These are phyloP conservation scores for Dalechampia spathulata DNA, from an alignment of 441 rosid genomes.

Conservation along the genomic window DNA sequence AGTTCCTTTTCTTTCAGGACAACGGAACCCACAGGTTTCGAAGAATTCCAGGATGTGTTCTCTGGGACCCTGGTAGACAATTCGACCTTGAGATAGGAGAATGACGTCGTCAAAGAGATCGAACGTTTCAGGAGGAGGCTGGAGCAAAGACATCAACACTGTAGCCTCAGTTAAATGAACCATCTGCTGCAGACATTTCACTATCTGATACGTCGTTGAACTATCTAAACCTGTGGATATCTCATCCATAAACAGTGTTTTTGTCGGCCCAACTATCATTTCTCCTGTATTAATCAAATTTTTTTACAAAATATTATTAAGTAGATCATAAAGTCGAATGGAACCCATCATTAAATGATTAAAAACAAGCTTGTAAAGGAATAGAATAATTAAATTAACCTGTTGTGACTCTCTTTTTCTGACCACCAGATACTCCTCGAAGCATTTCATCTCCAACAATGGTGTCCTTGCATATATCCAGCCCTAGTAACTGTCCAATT, in stretches of 20 bases:
- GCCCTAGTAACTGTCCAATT: conserved; percentile 62
- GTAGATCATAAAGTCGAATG: too few species aligned
- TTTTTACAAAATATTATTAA: too few species aligned
- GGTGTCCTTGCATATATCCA: conserved; percentile 84
- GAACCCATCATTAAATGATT: not conserved
- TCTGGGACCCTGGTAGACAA: conserved; percentile 83
- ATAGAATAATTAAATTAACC: conserved; percentile 22
- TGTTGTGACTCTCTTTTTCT: conserved; percentile 83
- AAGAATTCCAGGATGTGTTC: conserved; percentile 62
- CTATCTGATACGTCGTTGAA: conserved; percentile 81
- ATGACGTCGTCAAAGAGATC: conserved; percentile 80
- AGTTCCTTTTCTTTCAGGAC: conserved; percentile 86
- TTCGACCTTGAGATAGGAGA: conserved; percentile 66
- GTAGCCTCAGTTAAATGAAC: conserved; percentile 78
- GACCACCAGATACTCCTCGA: conserved; percentile 90
- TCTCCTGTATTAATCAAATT: conserved; percentile 46
- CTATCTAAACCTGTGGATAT: conserved; percentile 98
- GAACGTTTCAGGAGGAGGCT: conserved; percentile 93
- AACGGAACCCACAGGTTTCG: conserved; percentile 62
- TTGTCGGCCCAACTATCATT: conserved; percentile 93
- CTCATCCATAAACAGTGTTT: conserved; percentile 88
- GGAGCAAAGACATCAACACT: conserved; percentile 70
- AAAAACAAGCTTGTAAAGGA: not conserved
- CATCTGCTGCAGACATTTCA: conserved; percentile 81
- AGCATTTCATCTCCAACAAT: conserved; percentile 87